Percentiles rank a stretch among this genome's conserved stretches.
phyloP scores from a whole-genome alignment of 2,329 filamentous ascomycete species.

The Microdochium bolleyi region DNA sequence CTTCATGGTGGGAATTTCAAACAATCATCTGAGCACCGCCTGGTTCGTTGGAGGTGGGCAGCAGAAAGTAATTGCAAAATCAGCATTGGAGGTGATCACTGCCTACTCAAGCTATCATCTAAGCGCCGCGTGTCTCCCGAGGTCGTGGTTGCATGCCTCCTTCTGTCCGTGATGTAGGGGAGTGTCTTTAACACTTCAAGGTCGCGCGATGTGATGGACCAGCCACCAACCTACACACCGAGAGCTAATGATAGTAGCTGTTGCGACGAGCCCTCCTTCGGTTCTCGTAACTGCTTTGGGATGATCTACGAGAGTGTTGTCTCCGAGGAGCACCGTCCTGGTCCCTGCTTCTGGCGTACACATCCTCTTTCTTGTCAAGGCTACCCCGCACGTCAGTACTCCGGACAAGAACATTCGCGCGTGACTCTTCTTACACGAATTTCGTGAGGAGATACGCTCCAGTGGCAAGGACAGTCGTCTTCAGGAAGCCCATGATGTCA shows the following conservation, averaged over 20 bases:
- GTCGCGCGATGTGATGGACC: neutral
- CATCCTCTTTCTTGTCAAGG: neutral
- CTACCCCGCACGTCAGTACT: neutral
- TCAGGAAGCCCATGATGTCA: neutral
- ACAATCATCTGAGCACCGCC: no score
- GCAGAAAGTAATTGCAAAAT: no score
- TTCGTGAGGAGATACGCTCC: neutral
- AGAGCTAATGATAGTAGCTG: neutral
- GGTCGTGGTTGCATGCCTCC: no score
- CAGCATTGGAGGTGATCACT: neutral
- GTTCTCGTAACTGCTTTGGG: neutral
- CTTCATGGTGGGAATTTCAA: no score
- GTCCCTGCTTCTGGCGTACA: neutral
- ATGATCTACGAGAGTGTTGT: neutral
- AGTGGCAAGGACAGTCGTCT: neutral
- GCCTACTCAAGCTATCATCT: neutral
- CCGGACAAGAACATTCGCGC: neutral
- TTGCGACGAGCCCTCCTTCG: neutral
- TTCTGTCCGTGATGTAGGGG: neutral
- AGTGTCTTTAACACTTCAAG: neutral
- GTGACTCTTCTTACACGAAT: neutral
- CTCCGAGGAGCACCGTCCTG: neutral
- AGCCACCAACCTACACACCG: neutral
- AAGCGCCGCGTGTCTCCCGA: neutral
- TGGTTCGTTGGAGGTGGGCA: no score